A percentile compares a stretch with the other conserved stretches of the same genome.
These are phyloP conservation scores for Pseudogymnoascus destructans DNA, from an alignment of 2,329 filamentous ascomycete species.

Conservation along the genomic window DNA sequence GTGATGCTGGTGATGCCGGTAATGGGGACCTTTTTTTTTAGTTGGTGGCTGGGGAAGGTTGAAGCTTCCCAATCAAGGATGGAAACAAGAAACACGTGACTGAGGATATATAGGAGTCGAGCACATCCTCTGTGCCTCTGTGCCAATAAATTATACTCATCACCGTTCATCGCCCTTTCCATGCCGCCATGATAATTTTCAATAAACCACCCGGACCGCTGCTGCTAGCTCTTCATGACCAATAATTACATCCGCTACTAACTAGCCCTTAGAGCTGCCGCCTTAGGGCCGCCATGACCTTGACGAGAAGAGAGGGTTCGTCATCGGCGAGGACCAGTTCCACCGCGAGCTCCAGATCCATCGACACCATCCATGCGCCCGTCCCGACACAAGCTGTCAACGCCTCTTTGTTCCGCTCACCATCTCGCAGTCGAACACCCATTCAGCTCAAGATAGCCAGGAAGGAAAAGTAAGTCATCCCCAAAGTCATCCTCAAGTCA, in stretches of 20 bases:
- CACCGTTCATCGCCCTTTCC: background rate
- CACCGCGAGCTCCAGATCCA: constrained; percentile 51
- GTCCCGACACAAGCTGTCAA: constrained; percentile 12
- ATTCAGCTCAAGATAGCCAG: constrained; percentile 45
- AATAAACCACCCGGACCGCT: background rate
- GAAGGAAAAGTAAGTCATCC: constrained; percentile 28
- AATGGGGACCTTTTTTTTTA: background rate
- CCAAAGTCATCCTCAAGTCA: constrained; percentile 29
- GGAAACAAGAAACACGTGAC: no score
- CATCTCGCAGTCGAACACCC: constrained; percentile 25
- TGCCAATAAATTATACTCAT: background rate
- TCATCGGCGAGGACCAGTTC: constrained; percentile 34
- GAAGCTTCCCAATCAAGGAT: no score
- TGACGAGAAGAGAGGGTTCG: constrained; percentile 3
- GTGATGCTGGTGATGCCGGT: no score
- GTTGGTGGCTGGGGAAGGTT: background rate
- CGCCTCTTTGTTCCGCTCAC: constrained; percentile 20
- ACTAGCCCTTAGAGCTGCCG: background rate
- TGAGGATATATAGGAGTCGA: no score
- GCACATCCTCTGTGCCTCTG: no score
- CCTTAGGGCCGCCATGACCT: constrained; percentile 1
- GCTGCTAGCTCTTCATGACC: constrained; percentile 2
- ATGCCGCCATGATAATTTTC: background rate
- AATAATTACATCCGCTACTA: constrained; percentile 1
- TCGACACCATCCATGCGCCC: constrained; percentile 44